Evolutionary conservation across 2,329 filamentous ascomycete genomes (phyloP).

Genomic region (Drechslerella dactyloides): DNA sequence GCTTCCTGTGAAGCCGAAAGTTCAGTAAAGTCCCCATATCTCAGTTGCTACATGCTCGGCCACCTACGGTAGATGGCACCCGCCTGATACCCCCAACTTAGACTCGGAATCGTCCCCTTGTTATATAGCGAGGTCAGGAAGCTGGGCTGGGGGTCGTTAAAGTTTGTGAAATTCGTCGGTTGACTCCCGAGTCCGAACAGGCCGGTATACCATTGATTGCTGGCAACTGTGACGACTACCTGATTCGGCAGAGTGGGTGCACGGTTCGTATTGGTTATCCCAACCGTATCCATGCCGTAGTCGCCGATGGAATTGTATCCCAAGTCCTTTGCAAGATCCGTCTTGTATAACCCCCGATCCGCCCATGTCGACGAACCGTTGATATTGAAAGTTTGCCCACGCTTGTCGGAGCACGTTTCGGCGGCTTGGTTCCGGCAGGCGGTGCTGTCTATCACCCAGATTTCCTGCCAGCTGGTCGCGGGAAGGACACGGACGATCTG

Average conservation of each 20-base stretch:
- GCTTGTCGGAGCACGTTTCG: conserved; percentile 26
- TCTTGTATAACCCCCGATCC: conserved; percentile 28
- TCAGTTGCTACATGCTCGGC: no score
- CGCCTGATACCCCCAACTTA: conserved; percentile 46
- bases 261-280: conserved; percentile 30
- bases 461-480: conserved; percentile 46
- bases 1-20: conserved; percentile 9
- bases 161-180: conserved; percentile 43
- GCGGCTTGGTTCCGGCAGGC: conserved; percentile 13
- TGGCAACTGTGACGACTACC: conserved; percentile 28
- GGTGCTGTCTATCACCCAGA: conserved; percentile 26
- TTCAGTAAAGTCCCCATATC: neutral
- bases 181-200: conserved; percentile 42
- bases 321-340: conserved; percentile 37
- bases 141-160: conserved; percentile 42
- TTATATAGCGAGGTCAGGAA: conserved; percentile 43
- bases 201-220: conserved; percentile 31
- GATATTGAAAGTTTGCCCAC: conserved; percentile 21
- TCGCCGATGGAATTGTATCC: conserved; percentile 31
- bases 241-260: conserved; percentile 27
- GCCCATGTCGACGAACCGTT: conserved; percentile 29
- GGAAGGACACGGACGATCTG: conserved; percentile 47
- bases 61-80: conserved; percentile 39
- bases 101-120: conserved; percentile 30
- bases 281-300: conserved; percentile 36